Evolutionary conservation across 176 grass and related monocot species (phyloP), one percentile per base, ranked within the genome.

Genomic region (Areca catechu): DNA sequence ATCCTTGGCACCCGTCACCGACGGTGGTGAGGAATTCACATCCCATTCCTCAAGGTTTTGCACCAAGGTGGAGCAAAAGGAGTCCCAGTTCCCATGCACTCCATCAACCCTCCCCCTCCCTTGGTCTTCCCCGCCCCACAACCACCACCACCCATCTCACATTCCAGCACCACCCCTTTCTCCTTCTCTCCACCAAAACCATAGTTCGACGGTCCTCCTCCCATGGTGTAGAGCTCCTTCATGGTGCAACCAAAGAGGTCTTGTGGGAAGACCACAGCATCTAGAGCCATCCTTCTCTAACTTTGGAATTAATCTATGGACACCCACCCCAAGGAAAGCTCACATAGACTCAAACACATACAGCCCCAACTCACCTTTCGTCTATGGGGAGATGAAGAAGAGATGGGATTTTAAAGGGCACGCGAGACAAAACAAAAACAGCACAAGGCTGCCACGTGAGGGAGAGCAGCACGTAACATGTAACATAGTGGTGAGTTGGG

Each of bases 381-480:
- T 43, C 34, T 43, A 43, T 43, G 47, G 16, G 56, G 28, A 48
- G 28, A 60, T 5, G 48, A 15, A 20, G 49, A 47, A 61, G 25
- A 64, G 17, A 7, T 12, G 34, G 34, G 34, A 43, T 14, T 43
- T 43, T 43, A 43, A 14, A 43, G 34, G 34, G n/a, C n/a, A n/a
- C 34, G 14, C 2, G 9, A 43, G 34, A 43, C 9, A 43, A 12
- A 43, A 43, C 34, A 12, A 43, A 43, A 43, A 43, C 34, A 43
- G 5, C 27, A 29, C 27, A 43, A 43, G 34, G 34, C 34, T 43
- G 34, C 34, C 34, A 43, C 34, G 55, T 15, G 17, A 50, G 23
- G 52, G 20, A 43, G 16, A 60, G 43, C 70, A 56, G n/a, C 71
- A 66, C 19, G 49, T 53, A 72, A 65, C 66, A 78, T 53, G 62